A percentile compares a stretch with the other conserved stretches of the same genome.
Conservation (phyloP, 2,329 filamentous ascomycete genomes). For the Scedosporium boydii region DNA sequence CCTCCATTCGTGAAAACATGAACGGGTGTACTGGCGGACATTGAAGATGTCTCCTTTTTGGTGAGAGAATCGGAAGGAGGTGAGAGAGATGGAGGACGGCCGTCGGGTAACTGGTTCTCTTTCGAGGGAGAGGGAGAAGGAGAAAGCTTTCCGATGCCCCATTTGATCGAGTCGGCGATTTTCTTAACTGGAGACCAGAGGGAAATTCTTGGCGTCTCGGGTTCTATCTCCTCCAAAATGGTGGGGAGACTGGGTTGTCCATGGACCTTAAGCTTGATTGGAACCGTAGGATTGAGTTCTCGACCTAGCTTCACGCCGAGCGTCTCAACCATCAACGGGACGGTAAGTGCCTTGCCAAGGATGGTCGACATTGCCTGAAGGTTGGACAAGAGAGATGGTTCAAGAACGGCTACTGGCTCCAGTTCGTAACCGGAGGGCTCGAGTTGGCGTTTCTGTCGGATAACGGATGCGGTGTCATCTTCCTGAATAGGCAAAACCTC, state of each 20-base stretch:
- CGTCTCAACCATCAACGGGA: not conserved
- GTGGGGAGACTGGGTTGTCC: not conserved
- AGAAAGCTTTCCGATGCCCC: slow-evolving; percentile 1
- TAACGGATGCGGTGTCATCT: not conserved
- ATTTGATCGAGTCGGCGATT: not conserved
- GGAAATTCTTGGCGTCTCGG: not conserved
- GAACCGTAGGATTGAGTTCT: not conserved
- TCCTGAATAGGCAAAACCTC: not conserved
- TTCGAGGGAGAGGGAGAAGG: not conserved
- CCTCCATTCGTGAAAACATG: not conserved
- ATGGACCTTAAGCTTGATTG: not conserved
- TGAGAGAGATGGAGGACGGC: not conserved
- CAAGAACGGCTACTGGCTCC: not conserved
- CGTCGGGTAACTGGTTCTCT: too few relatives aligned
- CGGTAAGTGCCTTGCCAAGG: not conserved
- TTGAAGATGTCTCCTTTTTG: not conserved
- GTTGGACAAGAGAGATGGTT: not conserved
- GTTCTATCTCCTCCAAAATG: not conserved
- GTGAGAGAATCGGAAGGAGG: not conserved
- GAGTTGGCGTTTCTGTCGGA: not conserved
- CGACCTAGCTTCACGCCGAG: not conserved
- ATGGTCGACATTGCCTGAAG: not conserved
- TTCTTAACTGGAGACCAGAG: not conserved
- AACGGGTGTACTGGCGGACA: not conserved
- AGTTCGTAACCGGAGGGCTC: not conserved